phyloP scores from a whole-genome alignment of 75 land plant species.

The Cryptomeria japonica region DNA sequence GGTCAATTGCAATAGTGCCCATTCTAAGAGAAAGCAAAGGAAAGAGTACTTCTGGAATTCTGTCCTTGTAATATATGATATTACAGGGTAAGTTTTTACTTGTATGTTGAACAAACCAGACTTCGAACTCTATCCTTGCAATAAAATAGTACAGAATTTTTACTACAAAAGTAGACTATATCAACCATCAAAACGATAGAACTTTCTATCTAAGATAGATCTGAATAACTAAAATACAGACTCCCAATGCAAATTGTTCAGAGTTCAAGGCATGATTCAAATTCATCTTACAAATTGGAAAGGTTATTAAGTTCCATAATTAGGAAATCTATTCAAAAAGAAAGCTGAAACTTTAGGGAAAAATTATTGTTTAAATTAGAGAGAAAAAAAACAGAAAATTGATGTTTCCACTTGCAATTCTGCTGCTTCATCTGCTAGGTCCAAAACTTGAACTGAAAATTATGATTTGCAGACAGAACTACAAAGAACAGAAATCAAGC shows the following conservation, averaged over 20 bases:
- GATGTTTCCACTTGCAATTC: not conserved
- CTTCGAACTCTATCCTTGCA: not conserved
- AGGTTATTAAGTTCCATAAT: not conserved
- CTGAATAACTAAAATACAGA: not conserved
- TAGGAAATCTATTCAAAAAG: not conserved
- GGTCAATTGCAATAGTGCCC: not conserved
- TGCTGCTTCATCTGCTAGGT: not conserved
- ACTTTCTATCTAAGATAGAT: not conserved
- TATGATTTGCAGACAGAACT: not conserved
- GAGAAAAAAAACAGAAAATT: not conserved
- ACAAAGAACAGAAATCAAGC: not conserved
- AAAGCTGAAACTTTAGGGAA: not conserved
- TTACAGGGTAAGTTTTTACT: not conserved
- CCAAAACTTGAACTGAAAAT: not conserved
- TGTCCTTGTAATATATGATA: no score
- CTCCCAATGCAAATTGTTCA: not conserved
- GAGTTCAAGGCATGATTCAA: not conserved
- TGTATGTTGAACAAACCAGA: not conserved
- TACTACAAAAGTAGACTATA: not conserved
- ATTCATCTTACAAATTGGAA: not conserved
- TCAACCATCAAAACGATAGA: not conserved
- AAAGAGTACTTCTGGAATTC: not conserved
- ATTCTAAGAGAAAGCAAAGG: not conserved
- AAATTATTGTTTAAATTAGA: not conserved
- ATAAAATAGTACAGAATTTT: not conserved